Evolutionary conservation across 306 rosid genomes (phyloP).

Genomic region (Castanopsis chinensis): DNA sequence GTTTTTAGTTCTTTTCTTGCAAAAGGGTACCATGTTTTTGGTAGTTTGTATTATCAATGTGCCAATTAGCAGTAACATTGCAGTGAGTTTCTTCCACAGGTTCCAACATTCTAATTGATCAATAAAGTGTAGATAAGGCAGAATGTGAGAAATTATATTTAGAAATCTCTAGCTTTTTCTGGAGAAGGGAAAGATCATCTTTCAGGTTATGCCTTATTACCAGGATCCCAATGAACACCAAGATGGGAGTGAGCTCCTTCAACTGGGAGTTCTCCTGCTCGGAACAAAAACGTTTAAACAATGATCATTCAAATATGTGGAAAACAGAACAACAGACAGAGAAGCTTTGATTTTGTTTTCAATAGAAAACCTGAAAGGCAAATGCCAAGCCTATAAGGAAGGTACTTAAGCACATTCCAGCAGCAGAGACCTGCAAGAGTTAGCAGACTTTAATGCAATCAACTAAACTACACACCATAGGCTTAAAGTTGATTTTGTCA

Average conservation of each 20-base stretch:
- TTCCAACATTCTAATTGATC: too few relatives aligned
- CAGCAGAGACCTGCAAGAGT: slow-evolving; percentile 51
- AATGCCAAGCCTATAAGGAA: slow-evolving; percentile 57
- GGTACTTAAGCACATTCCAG: slow-evolving; percentile 73
- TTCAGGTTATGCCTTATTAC: too few relatives aligned
- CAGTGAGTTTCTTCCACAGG: background rate
- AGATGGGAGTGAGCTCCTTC: slow-evolving; percentile 10
- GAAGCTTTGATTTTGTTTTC: background rate
- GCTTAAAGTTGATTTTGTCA: background rate
- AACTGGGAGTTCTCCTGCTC: background rate
- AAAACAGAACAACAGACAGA: background rate
- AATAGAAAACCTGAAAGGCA: slow-evolving; percentile 52
- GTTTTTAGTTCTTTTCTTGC: background rate
- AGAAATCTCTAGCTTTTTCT: too few relatives aligned
- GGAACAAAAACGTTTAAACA: background rate
- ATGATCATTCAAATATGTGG: background rate
- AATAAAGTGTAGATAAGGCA: too few relatives aligned
- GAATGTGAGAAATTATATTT: too few relatives aligned
- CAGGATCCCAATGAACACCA: slow-evolving; percentile 2
- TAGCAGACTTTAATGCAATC: slow-evolving; percentile 3
- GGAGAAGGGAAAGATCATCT: too few relatives aligned
- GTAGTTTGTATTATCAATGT: slow-evolving; percentile 12
- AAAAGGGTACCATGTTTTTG: background rate
- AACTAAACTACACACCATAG: background rate
- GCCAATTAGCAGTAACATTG: slow-evolving; percentile 16